Evolutionary conservation across 352 stramenopile species (phyloP).

Genomic region (Phytophthora pistaciae): DNA sequence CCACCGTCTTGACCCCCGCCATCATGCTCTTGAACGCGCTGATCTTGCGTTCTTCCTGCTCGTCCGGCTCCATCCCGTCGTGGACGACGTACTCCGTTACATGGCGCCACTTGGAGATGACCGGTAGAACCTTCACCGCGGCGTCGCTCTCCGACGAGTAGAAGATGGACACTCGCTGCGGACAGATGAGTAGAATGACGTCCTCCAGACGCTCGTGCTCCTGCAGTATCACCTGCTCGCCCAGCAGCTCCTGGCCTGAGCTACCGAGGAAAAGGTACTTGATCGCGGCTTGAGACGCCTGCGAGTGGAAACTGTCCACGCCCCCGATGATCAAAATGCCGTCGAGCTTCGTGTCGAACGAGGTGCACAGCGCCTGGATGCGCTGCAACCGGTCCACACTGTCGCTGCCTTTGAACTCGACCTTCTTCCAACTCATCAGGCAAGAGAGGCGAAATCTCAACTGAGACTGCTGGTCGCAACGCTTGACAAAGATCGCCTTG

Average conservation of each 20-base stretch:
- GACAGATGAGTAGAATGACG: slow-evolving; percentile 67
- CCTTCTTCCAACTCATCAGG: slow-evolving; percentile 58
- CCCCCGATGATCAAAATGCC: slow-evolving; percentile 75
- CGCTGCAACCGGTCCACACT: slow-evolving; percentile 60
- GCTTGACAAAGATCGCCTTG: slow-evolving; percentile 29
- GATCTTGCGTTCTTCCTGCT: slow-evolving; percentile 79
- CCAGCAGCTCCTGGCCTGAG: slow-evolving; percentile 76
- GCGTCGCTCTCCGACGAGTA: slow-evolving; percentile 77
- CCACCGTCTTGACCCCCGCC: slow-evolving; percentile 47
- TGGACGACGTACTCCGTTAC: slow-evolving; percentile 74
- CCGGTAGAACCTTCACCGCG: slow-evolving; percentile 64
- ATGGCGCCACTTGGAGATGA: slow-evolving; percentile 74
- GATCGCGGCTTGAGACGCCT: slow-evolving; percentile 63
- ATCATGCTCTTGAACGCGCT: slow-evolving; percentile 75
- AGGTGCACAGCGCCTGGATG: slow-evolving; percentile 62
- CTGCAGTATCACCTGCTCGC: slow-evolving; percentile 78
- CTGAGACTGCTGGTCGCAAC: slow-evolving; percentile 8
- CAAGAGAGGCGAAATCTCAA: background rate
- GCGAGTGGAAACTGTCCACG: slow-evolving; percentile 76
- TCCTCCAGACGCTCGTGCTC: slow-evolving; percentile 75
- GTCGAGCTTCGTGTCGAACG: slow-evolving; percentile 36
- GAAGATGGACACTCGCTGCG: slow-evolving; percentile 53
- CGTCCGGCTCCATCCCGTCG: slow-evolving; percentile 72
- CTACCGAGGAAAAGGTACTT: slow-evolving; percentile 83
- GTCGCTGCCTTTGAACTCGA: slow-evolving; percentile 66